phyloP scores from a whole-genome alignment of 345 rosid genomes.

The Eutrema yunnanense region DNA sequence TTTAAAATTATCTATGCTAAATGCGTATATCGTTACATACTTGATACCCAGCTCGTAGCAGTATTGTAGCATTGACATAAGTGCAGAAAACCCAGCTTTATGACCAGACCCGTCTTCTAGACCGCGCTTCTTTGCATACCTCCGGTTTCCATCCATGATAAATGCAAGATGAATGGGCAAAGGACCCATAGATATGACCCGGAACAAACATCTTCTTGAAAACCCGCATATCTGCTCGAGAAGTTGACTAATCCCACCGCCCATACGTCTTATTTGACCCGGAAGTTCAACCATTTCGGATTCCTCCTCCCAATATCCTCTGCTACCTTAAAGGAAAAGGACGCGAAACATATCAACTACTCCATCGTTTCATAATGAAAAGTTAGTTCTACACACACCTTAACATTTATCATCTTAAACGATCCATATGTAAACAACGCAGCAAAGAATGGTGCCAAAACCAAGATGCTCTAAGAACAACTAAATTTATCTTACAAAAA shows the following conservation, averaged over 20 bases:
- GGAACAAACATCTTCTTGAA: slow-evolving; percentile 40
- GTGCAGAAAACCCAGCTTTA: slow-evolving; percentile 55
- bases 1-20: slow-evolving; percentile 79
- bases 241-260: slow-evolving; percentile 16
- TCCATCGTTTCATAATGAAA: not conserved
- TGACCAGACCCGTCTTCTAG: slow-evolving; percentile 25
- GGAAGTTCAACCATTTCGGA: slow-evolving; percentile 12
- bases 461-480: not conserved
- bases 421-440: not conserved
- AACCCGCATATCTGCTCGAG: slow-evolving; percentile 18
- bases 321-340: not conserved
- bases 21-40: slow-evolving; percentile 60
- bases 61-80: slow-evolving; percentile 50
- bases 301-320: slow-evolving; percentile 8
- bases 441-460: not conserved
- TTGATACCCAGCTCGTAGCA: slow-evolving; percentile 71
- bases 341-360: not conserved
- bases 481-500: not conserved
- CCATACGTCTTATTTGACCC: not conserved
- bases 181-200: slow-evolving; percentile 43
- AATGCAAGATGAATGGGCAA: slow-evolving; percentile 57
- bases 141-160: slow-evolving; percentile 54
- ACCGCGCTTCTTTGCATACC: slow-evolving; percentile 34
- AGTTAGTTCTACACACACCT: not conserved
- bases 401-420: not conserved